Evolutionary conservation across 148 eudicot species (phyloP), one percentile per base, ranked within the genome.

Genomic region (Fallopia convolvulus): DNA sequence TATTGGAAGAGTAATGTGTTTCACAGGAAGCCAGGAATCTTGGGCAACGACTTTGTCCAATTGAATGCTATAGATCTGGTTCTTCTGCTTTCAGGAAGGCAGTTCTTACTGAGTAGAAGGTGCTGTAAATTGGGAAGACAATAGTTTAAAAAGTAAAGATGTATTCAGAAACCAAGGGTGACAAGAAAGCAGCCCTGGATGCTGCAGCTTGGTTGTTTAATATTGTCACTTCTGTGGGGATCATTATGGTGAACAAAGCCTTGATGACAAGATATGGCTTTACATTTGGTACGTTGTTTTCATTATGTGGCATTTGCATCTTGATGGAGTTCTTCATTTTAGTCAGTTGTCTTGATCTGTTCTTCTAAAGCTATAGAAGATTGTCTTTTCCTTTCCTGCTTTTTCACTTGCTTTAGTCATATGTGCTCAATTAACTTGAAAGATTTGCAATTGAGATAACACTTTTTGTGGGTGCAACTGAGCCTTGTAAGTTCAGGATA

Each of bases 161-260:
- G 82, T n/a, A 61, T 80, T 48, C 78, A 7, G 36, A 70, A 36
- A 53, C 20, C 72, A 80, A 80, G 78, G 75, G 36, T 48, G 78
- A 80, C 0, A 65, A 70, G 52, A 80, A 80, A 20, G 78, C 78
- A 49, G 70, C 78, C 3, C 6, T 63, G 42, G 82, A 80, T 50
- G 63, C 66, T 36, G 82, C 78, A 26, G 78, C 82, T 11, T 80
- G 78, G 82, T 17, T 41, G 42, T 80, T 80, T 47, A 80, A 75
- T 68, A 21, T 80, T 5, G 82, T 80, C 53, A 80, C 82, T 36
- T 80, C 82, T 15, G 82, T 80, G 23, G 82, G 78, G 44, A 80
- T 80, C 36, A 80, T 80, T 12, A 80, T 80, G 36, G 78, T 80
- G 70, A 80, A 80, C 46, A 80, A 80, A 41, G 82, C 82, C 76